Base-by-base conservation (phyloP, 2,329 filamentous ascomycete genomes). In the Fusarium sarcochroum region DNA sequence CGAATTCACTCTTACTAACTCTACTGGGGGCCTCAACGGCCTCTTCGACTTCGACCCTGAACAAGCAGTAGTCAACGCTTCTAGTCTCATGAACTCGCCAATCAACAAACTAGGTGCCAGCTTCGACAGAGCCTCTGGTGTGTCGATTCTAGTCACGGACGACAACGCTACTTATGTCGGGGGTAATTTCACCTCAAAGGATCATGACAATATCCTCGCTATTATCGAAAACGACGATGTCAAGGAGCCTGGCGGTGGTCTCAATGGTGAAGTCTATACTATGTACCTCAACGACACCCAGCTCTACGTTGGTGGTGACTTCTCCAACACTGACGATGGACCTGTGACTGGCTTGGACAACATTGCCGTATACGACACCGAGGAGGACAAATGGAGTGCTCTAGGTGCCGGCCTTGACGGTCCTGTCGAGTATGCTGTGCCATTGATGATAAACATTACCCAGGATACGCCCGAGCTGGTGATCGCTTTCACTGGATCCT, bases 401-500 rank as follows among this genome's bases (percentile, higher is more conserved):
- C 85, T 99, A 8, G 96, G 96, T 41, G 91, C 90, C 34, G 96
- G 96, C 61, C 90, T 99, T 32, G 89, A 97, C 75, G 96, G 94
- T 20, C 83, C 84, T 8, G 94, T 98, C 17, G 82, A 85, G 51
- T 86, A 87, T 50, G 89, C 98, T 56, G 91, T 97, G 18, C 88
- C 92, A 1, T 85, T 98, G 73, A 85, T 86, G 15, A 83, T 98
- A 76, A 98, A 98, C 77, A 80, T 97, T 30, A 94, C 91, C 0
- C 81, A 82, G 20, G 85, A 87, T 37, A 84, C 84, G 18, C 86
- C 89, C 1, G 93, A 97, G 76, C 86, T 87, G 14, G 93, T 91
- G 21, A 86, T 98, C 66, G 89, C 91, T 3, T 83, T 99, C 61
- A 95, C 90, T 48, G 96, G 96, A 7, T 85, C 89, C 62, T 99